Base-by-base conservation (phyloP, 2,329 filamentous ascomycete genomes). In the Cladobotryum protrusum region DNA sequence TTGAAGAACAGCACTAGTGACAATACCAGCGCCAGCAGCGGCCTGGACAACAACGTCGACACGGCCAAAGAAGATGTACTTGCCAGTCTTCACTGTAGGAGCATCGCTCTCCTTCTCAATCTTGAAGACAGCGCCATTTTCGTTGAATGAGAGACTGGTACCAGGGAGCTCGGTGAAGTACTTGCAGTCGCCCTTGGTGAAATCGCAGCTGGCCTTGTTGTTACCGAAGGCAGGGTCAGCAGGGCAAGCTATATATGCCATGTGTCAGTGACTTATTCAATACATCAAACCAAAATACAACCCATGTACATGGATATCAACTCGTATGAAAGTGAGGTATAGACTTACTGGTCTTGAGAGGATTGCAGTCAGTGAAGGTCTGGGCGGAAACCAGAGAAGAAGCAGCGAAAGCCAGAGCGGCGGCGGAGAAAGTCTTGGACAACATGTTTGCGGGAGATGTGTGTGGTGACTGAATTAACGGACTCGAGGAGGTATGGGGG, bases 61-160 rank as follows among this genome's bases (percentile, higher is more conserved):
- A 62, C 84, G 84, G 55, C 93, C 93, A 68, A 96, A 97, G 87
- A 97, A 96, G 68, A 99, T 89, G 77, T 95, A 97, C 79, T 90
- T 91, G 62, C 83, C 77, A 50, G 80, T 81, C 61, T 76, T 77
- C 68, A 95, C 89, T 33, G 86, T 89, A 35, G 89, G 85, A 44
- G 79, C 82, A 46, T 89, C 78, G 12, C 65, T 74, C 55, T 81
- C 78, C 45, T 80, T 73, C 34, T 77, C 79, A 71, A 96, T 96
- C 60, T 80, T 78, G 70, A 82, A 82, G 55, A 71, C 66, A 53
- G 78, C 78, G 55, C 79, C 79, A 36, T 73, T 67, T 48, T 58
- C 56, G 59, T 72, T 69, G 63, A 80, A 80, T 32, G 58, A 62
- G 47, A 82, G 57, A 20, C 56, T 66, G 54, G 78, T 81, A 53